Conservation (phyloP, 306 rosid genomes). For the Pterocarpus santalinus region DNA sequence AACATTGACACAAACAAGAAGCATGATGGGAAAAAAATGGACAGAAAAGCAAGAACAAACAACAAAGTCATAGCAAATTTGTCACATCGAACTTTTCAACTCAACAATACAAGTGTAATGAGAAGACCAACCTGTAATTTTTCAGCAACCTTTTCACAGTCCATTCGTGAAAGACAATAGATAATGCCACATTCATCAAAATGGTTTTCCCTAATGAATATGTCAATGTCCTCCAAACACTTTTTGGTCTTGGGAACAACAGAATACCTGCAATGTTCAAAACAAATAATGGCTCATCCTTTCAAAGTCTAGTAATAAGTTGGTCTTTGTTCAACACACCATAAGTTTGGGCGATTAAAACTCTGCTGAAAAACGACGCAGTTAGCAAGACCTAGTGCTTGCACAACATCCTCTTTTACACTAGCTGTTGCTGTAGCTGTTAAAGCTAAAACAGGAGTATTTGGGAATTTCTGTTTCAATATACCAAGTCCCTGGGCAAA, state of each 20-base stretch:
- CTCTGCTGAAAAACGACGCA: conserved; percentile 96
- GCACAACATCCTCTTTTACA: conserved; percentile 99
- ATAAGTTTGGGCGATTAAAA: conserved; percentile 95
- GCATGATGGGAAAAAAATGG: background rate
- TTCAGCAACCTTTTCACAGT: conserved; percentile 97
- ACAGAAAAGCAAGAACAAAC: conserved; percentile 33
- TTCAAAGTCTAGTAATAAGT: conserved; percentile 26
- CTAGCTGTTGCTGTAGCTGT: conserved; percentile 99
- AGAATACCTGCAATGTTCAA: conserved; percentile 73
- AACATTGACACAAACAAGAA: conserved; percentile 27
- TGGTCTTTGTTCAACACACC: conserved; percentile 56
- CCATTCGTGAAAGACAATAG: conserved; percentile 98
- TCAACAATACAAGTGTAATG: conserved; percentile 25
- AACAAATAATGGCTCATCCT: conserved; percentile 40
- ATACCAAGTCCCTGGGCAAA: conserved; percentile 91
- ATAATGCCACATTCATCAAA: conserved; percentile 95
- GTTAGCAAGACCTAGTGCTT: conserved; percentile 94
- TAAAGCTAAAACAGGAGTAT: conserved; percentile 93
- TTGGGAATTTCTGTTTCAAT: conserved; percentile 93
- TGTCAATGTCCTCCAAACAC: conserved; percentile 92
- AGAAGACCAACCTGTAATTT: conserved; percentile 82
- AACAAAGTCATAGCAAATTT: conserved; percentile 23
- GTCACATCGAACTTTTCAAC: conserved; percentile 29
- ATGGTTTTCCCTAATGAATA: conserved; percentile 84
- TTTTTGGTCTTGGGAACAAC: conserved; percentile 90